Percentiles rank a stretch among this genome's conserved stretches.
Conservation (phyloP, 108 stramenopile species). For the Cyclotella kingstonii region DNA sequence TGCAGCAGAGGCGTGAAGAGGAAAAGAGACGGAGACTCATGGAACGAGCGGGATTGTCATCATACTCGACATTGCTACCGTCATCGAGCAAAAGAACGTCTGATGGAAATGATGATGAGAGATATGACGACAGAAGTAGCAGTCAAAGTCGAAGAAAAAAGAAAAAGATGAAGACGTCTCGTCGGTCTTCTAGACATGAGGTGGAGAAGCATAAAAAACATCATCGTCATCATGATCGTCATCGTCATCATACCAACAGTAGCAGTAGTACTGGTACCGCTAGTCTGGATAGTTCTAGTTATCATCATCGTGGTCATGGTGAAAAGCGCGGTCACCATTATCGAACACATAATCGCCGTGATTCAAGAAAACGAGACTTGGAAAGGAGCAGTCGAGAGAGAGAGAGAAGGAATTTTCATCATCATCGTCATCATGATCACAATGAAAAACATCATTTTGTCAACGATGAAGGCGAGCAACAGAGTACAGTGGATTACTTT, state of each 20-base stretch:
- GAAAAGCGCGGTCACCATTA: slow-evolving; percentile 7
- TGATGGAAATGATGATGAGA: background rate
- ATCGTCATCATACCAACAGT: background rate
- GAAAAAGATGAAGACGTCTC: slow-evolving; percentile 5
- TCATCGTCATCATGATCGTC: background rate
- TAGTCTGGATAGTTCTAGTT: background rate
- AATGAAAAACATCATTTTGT: slow-evolving; percentile 8
- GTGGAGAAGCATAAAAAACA: slow-evolving; percentile 1
- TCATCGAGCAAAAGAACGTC: background rate
- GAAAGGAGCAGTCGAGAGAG: background rate
- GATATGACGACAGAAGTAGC: background rate
- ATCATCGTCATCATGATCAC: slow-evolving; percentile 13
- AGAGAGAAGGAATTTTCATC: background rate
- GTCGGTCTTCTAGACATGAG: slow-evolving; percentile 3
- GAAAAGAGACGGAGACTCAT: slow-evolving; percentile 65
- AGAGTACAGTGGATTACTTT: slow-evolving; percentile 1
- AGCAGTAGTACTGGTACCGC: background rate
- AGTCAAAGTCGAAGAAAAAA: background rate
- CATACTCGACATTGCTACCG: slow-evolving; percentile 24
- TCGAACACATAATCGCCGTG: slow-evolving; percentile 5
- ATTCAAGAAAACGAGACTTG: background rate
- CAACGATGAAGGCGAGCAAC: slow-evolving; percentile 5
- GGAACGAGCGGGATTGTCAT: slow-evolving; percentile 57
- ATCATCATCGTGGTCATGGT: slow-evolving; percentile 4
- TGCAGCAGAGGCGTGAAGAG: slow-evolving; percentile 43